These are phyloP conservation scores for Nymphaea colorata DNA, from an alignment of 164 flowering plant genomes.

Conservation along the genomic window DNA sequence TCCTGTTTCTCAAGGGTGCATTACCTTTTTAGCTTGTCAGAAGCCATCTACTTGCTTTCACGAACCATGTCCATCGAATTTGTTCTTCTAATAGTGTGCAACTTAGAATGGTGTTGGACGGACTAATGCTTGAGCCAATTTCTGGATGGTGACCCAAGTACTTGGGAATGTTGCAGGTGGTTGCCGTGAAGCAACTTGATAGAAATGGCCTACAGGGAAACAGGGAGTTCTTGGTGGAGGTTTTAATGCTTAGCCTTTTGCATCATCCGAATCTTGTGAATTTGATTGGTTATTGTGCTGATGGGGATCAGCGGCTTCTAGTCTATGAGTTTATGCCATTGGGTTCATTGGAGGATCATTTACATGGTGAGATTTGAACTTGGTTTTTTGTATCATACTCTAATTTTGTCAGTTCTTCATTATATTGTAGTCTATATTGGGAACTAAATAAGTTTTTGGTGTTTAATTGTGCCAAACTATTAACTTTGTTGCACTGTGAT, in stretches of 20 bases:
- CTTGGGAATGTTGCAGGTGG: constrained; percentile 35
- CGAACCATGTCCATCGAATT: no score
- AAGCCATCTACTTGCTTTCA: no score
- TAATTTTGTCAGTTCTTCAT: not conserved
- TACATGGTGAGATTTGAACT: constrained; percentile 46
- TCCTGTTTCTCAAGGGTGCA: no score
- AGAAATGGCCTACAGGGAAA: constrained; percentile 90
- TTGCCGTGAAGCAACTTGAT: constrained; percentile 90
- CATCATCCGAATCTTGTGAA: constrained; percentile 86
- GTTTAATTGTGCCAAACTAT: not conserved
- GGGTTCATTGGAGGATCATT: constrained; percentile 90
- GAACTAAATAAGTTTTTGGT: not conserved
- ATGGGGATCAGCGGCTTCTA: constrained; percentile 92
- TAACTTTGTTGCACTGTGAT: not conserved
- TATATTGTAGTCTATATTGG: not conserved
- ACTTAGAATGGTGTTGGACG: not conserved
- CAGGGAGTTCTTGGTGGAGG: constrained; percentile 84
- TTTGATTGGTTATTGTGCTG: constrained; percentile 89
- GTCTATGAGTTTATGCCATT: constrained; percentile 90
- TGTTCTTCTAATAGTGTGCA: not conserved
- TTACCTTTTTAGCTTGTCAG: no score
- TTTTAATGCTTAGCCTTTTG: constrained; percentile 89
- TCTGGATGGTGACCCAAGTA: not conserved
- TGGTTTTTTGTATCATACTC: not conserved
- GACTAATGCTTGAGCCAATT: not conserved